A percentile compares a stretch with the other conserved stretches of the same genome.
These are phyloP conservation scores for Crithidia bombi DNA, from an alignment of 208 protist genomes.

Conservation along the genomic window DNA sequence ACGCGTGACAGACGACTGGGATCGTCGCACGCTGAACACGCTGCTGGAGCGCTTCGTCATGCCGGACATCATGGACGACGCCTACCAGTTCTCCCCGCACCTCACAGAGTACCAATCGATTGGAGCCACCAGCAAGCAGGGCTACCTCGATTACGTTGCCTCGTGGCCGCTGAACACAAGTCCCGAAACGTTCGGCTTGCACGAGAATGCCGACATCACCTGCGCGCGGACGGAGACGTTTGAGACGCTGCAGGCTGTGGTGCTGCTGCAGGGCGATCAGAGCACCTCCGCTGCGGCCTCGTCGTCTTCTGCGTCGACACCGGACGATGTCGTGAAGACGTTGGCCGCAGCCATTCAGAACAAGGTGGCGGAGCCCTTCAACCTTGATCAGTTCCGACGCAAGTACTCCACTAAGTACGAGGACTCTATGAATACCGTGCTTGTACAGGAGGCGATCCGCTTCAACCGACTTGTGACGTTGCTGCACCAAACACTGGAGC, in stretches of 20 bases:
- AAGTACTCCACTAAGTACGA: constrained; percentile 96
- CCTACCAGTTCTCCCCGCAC: constrained; percentile 85
- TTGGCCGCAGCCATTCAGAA: constrained; percentile 83
- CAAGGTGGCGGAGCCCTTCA: constrained; percentile 80
- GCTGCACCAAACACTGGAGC: constrained; percentile 79
- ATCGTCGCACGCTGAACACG: constrained; percentile 95
- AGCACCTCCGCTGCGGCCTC: constrained; percentile 11
- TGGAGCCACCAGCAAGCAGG: constrained; percentile 67
- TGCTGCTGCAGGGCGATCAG: constrained; percentile 80
- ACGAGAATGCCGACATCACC: constrained; percentile 98
- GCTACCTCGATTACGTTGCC: constrained; percentile 92
- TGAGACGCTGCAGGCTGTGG: constrained; percentile 87
- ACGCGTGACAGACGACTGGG: constrained; percentile 98
- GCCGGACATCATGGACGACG: constrained; percentile 90
- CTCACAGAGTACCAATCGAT: constrained; percentile 88
- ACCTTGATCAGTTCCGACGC: constrained; percentile 83
- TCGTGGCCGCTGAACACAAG: constrained; percentile 94
- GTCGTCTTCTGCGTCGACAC: constrained; percentile 40
- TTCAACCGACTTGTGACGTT: constrained; percentile 94
- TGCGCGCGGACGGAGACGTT: constrained; percentile 94
- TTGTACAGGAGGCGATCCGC: constrained; percentile 97
- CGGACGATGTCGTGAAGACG: constrained; percentile 85
- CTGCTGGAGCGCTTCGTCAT: constrained; percentile 94
- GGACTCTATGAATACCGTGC: constrained; percentile 99
- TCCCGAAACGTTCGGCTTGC: constrained; percentile 97